Evolutionary conservation across 2,329 filamentous ascomycete genomes (phyloP), one percentile per base, ranked within the genome.

Genomic region (Capronia epimyces): DNA sequence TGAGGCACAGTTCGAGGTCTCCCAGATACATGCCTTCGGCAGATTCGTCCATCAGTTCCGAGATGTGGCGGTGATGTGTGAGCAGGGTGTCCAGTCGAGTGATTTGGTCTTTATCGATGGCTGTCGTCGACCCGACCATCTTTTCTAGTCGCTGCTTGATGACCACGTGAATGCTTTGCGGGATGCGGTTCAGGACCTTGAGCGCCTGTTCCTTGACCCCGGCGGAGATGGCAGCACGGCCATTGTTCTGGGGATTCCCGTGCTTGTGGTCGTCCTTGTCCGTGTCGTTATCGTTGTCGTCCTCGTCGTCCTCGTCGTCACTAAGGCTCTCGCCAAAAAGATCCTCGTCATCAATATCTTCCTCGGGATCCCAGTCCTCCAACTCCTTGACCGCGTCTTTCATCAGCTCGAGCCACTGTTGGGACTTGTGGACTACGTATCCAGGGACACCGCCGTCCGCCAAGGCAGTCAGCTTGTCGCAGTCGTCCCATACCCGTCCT

Each of bases 341-440:
- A 42, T 61, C 55, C 42, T 71, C 69, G 1, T 81, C 82, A 0
- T 81, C 81, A 2, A 81, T 79, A 0, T 78, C 76, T 8, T 80
- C 78, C 61, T 89, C 85, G 1, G 89, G 86, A 16, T 84, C 82
- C 89, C 90, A 96, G 61, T 91, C 88, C 65, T 89, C 87, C 58
- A 96, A 68, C 70, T 96, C 91, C 56, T 87, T 81, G 60, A 94
- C 79, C 0, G 89, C 86, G 70, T 96, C 91, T 60, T 87, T 80
- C 20, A 96, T 72, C 2, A 86, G 80, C 49, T 87, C 87, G 34
- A 82, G 75, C 69, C 84, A 87, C 65, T 89, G 77, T 60, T 87
- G 81, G 1, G 84, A 84, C 64, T 85, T 89, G 59, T 78, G 75
- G 0, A 86, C 76, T 41, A 91, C 76, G 50, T 89, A 73, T 0